These are phyloP conservation scores for Aspergillus pseudoterreus DNA, from an alignment of 2,329 filamentous ascomycete species.

Conservation along the genomic window DNA sequence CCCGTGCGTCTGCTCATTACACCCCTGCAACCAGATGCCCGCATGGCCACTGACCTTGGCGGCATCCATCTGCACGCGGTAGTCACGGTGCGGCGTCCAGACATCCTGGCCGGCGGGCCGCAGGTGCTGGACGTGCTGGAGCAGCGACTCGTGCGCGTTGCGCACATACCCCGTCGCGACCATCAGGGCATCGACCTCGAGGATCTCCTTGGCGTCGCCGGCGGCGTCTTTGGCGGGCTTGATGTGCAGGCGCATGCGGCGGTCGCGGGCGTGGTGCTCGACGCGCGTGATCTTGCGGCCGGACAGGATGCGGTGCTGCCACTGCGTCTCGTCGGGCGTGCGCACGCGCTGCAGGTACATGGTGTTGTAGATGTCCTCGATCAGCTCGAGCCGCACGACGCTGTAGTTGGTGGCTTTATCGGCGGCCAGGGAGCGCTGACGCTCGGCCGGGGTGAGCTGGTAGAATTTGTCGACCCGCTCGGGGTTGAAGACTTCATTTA, in stretches of 20 bases:
- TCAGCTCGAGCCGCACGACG: conserved; percentile 84
- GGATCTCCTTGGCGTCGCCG: conserved; percentile 50
- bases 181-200: conserved; percentile 78
- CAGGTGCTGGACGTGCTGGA: conserved; percentile 63
- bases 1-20: conserved; percentile 87
- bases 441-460: conserved; percentile 60
- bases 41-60: conserved; percentile 67
- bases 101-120: conserved; percentile 57
- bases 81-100: conserved; percentile 72
- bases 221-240: conserved; percentile 42
- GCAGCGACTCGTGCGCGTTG: conserved; percentile 72
- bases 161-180: conserved; percentile 84
- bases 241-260: conserved; percentile 59
- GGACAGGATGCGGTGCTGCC: conserved; percentile 77
- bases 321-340: conserved; percentile 64
- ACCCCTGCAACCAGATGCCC: conserved; percentile 89
- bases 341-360: conserved; percentile 82
- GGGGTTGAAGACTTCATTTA: conserved; percentile 96
- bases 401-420: conserved; percentile 91
- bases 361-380: conserved; percentile 81
- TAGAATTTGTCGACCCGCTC: conserved; percentile 75
- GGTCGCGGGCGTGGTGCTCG: conserved; percentile 48
- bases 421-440: conserved; percentile 59
- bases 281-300: conserved; percentile 64
- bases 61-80: conserved; percentile 68